A percentile compares a stretch with the other conserved stretches of the same genome.
These are phyloP conservation scores for Alternaria postmessia DNA, from an alignment of 2,329 filamentous ascomycete genomes.

Conservation along the genomic window DNA sequence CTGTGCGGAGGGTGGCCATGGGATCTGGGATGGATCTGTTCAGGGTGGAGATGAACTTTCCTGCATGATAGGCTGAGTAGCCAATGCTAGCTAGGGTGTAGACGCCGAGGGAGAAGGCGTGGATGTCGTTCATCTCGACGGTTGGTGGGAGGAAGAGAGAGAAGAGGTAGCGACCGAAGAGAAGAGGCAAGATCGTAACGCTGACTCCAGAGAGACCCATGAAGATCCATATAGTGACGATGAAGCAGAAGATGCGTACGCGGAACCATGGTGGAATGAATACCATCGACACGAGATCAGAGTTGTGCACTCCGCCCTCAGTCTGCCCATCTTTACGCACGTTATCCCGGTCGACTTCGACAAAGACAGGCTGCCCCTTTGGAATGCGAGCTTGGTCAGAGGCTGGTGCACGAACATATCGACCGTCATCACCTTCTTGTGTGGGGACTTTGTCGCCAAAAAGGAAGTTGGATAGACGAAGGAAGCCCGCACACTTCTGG, in stretches of 20 bases:
- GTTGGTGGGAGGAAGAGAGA: constrained; percentile 72
- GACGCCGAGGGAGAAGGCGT: constrained; percentile 90
- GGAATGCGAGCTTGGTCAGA: constrained; percentile 95
- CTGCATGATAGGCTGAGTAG: constrained; percentile 63
- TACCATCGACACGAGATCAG: constrained; percentile 60
- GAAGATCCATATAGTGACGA: constrained; percentile 91
- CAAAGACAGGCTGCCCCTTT: constrained; percentile 81
- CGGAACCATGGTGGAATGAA: constrained; percentile 88
- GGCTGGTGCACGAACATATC: constrained; percentile 89
- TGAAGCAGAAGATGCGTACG: constrained; percentile 81
- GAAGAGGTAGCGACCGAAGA: constrained; percentile 84
- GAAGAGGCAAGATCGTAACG: constrained; percentile 83
- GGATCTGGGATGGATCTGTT: constrained; percentile 38
- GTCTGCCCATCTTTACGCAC: constrained; percentile 67
- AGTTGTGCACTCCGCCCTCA: constrained; percentile 51
- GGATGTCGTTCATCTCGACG: constrained; percentile 85
- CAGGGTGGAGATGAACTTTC: constrained; percentile 53
- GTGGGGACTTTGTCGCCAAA: constrained; percentile 84
- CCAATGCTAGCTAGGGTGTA: constrained; percentile 76
- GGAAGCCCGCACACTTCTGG: constrained; percentile 77
- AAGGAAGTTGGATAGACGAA: constrained; percentile 90
- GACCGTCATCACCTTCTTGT: constrained; percentile 83
- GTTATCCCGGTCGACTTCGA: constrained; percentile 75
- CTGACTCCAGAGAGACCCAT: constrained; percentile 86
- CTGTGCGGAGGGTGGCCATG: constrained; percentile 39